These are phyloP conservation scores for Dimargaris xerosporica DNA, from an alignment of 192 early-diverging fungal genomes.

Conservation along the genomic window DNA sequence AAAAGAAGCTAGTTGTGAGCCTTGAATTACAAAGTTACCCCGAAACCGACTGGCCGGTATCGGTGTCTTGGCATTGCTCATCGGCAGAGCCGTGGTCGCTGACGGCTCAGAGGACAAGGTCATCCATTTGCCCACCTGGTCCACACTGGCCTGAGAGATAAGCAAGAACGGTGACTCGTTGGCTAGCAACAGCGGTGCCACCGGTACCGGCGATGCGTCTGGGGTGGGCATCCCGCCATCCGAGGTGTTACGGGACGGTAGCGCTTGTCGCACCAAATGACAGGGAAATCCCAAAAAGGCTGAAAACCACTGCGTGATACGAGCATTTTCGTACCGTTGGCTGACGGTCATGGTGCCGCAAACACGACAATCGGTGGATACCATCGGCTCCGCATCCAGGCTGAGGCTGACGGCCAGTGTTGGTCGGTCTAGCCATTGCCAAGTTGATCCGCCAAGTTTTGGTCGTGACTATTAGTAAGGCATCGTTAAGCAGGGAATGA, in stretches of 20 bases:
- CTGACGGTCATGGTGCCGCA: conserved; percentile 21
- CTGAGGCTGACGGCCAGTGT: not conserved
- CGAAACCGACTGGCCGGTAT: conserved; percentile 36
- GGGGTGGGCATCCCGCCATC: too few species aligned
- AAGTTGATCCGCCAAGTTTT: conserved; percentile 15
- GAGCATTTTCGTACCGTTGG: not conserved
- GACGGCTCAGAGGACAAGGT: conserved; percentile 14
- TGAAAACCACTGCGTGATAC: conserved; percentile 30
- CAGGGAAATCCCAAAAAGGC: conserved; percentile 26
- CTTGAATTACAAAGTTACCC: conserved; percentile 43
- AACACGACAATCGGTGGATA: conserved; percentile 17
- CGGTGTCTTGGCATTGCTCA: conserved; percentile 13
- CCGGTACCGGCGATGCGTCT: too few species aligned
- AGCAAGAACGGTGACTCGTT: conserved; percentile 61
- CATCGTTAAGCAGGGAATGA: too few species aligned
- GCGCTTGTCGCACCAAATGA: conserved; percentile 22
- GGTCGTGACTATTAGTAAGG: too few species aligned
- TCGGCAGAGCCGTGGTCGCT: not conserved
- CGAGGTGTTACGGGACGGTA: too few species aligned
- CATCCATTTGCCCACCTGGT: conserved; percentile 36
- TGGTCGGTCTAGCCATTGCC: not conserved
- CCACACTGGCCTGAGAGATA: conserved; percentile 39
- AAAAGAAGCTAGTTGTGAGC: conserved; percentile 30
- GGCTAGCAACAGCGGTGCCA: conserved; percentile 48
- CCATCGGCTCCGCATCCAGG: conserved; percentile 15